These are phyloP conservation scores for Magnolia kwangsiensis DNA, from an alignment of 164 flowering plant genomes.

Conservation along the genomic window DNA sequence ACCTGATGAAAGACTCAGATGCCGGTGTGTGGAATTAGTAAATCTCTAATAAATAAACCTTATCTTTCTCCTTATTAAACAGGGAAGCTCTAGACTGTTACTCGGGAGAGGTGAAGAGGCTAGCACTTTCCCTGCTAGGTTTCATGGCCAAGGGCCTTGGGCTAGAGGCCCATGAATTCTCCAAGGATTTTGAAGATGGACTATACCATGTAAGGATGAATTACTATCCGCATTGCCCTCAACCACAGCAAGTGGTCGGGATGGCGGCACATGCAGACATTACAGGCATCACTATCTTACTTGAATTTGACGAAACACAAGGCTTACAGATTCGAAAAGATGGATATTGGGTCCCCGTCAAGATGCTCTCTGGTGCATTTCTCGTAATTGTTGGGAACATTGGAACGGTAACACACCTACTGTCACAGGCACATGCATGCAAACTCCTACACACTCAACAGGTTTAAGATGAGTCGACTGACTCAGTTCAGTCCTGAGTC, in stretches of 20 bases:
- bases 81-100: slow-evolving; percentile 6
- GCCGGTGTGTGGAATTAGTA: too few species aligned
- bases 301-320: slow-evolving; percentile 2
- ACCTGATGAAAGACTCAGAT: too few species aligned
- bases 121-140: slow-evolving; percentile 6
- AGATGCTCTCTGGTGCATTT: slow-evolving; percentile 2
- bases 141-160: slow-evolving; percentile 8
- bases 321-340: slow-evolving; percentile 13
- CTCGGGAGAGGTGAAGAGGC: slow-evolving; percentile 6
- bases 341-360: slow-evolving; percentile 9
- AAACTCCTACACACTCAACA: neutral
- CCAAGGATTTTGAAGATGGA: slow-evolving; percentile 4
- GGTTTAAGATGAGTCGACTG: too few species aligned
- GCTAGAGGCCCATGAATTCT: neutral
- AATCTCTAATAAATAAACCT: neutral
- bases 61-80: neutral
- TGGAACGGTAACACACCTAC: slow-evolving; percentile 1
- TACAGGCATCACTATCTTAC: slow-evolving; percentile 8
- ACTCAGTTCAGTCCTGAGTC: too few species aligned
- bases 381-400: slow-evolving; percentile 1
- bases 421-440: neutral
- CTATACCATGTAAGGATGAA: slow-evolving; percentile 8
- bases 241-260: slow-evolving; percentile 5
- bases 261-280: slow-evolving; percentile 4
- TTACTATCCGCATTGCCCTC: slow-evolving; percentile 12